Conservation (phyloP, 768 basidiomycete genomes). For the Boletales sp. region DNA sequence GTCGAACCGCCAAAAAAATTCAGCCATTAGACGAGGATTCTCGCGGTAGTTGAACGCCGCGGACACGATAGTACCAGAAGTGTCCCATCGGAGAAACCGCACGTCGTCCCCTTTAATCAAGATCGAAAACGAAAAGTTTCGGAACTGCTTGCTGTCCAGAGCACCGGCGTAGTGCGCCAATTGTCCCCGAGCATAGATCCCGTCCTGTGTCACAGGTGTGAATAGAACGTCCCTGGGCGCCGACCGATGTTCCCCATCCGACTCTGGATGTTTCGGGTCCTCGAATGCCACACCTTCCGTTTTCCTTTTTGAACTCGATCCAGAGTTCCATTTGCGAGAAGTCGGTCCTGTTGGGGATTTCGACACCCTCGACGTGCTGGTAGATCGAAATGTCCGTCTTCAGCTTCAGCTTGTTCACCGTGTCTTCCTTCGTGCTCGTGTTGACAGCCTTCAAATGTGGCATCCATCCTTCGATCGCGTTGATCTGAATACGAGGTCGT, state of each 20-base stretch:
- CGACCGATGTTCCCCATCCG: neutral
- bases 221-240: neutral
- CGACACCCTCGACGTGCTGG: too few relatives aligned
- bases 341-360: too few relatives aligned
- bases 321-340: too few relatives aligned
- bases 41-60: neutral
- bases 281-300: neutral
- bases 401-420: too few relatives aligned
- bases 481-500: neutral
- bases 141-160: neutral
- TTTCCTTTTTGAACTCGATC: neutral
- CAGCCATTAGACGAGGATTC: neutral
- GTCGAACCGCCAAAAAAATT: slow-evolving; percentile 1
- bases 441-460: too few relatives aligned
- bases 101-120: neutral
- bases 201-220: neutral
- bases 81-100: neutral
- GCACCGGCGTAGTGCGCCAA: neutral
- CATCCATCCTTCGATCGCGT: neutral
- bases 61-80: neutral
- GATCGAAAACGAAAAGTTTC: neutral
- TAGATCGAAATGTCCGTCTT: too few relatives aligned
- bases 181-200: neutral
- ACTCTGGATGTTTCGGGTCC: neutral
- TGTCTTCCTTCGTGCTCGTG: too few relatives aligned